Conservation (phyloP, 306 rosid species). For the Comarum palustre region DNA sequence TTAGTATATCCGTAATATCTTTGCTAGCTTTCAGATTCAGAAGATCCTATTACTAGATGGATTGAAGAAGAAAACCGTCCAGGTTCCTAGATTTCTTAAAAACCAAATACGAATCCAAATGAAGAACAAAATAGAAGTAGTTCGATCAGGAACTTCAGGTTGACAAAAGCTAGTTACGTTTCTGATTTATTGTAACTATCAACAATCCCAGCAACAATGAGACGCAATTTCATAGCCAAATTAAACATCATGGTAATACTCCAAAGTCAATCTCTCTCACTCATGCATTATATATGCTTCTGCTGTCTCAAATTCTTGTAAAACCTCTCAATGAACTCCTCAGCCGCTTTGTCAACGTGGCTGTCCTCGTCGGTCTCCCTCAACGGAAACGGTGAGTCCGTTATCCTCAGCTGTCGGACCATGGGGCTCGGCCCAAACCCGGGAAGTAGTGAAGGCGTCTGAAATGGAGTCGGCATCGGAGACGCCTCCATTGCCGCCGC, state of each 20-base stretch:
- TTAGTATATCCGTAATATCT: no score
- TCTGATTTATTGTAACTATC: constrained; percentile 7
- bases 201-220: constrained; percentile 1
- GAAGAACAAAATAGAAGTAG: neutral
- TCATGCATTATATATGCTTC: constrained; percentile 10
- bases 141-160: neutral
- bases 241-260: neutral
- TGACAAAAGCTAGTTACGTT: neutral
- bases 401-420: constrained; percentile 73
- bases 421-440: constrained; percentile 52
- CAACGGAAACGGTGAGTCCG: constrained; percentile 89
- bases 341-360: constrained; percentile 74
- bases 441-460: constrained; percentile 33
- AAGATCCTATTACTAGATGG: neutral
- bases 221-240: neutral
- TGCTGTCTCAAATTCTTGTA: constrained; percentile 60
- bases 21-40: neutral
- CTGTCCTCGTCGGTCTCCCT: constrained; percentile 43
- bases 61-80: neutral
- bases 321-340: constrained; percentile 70
- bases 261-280: neutral
- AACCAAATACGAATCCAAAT: neutral
- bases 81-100: neutral
- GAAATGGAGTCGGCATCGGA: constrained; percentile 24
- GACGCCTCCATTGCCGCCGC: constrained; percentile 1